Conservation (phyloP, 257 asterid genomes). For the Mitragyna speciosa region DNA sequence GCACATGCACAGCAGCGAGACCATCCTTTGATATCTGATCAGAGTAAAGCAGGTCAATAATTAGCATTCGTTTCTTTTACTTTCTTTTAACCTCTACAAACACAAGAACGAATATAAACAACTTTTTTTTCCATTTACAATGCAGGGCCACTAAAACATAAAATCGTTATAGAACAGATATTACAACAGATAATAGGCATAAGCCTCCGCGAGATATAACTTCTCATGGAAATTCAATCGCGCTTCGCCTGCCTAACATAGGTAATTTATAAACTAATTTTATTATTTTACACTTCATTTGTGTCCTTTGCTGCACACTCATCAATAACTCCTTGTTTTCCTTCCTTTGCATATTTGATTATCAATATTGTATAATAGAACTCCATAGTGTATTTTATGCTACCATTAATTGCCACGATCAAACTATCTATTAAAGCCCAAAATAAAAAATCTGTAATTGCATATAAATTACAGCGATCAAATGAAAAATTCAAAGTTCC, state of each 20-base stretch:
- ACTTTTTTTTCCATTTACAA: background rate
- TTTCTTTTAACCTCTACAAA: background rate
- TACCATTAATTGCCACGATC: background rate
- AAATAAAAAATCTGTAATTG: background rate
- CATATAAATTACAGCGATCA: background rate
- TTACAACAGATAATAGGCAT: background rate
- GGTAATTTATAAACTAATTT: background rate
- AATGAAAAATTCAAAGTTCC: background rate
- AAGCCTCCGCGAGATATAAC: background rate
- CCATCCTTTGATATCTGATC: slow-evolving; percentile 89
- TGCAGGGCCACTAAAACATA: background rate
- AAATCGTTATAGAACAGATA: background rate
- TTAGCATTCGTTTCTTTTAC: background rate
- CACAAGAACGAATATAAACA: background rate
- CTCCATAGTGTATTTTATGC: background rate
- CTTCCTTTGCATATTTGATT: background rate
- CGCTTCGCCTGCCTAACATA: background rate
- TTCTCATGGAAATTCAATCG: background rate
- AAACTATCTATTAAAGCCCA: background rate
- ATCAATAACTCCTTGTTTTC: background rate
- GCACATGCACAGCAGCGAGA: slow-evolving; percentile 84
- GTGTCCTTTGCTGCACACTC: background rate
- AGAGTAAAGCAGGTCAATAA: slow-evolving; percentile 20
- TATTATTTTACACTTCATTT: no score
- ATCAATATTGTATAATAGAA: background rate